Conservation (phyloP, 805 yeast genomes). For the Hanseniaspora meyeri region DNA sequence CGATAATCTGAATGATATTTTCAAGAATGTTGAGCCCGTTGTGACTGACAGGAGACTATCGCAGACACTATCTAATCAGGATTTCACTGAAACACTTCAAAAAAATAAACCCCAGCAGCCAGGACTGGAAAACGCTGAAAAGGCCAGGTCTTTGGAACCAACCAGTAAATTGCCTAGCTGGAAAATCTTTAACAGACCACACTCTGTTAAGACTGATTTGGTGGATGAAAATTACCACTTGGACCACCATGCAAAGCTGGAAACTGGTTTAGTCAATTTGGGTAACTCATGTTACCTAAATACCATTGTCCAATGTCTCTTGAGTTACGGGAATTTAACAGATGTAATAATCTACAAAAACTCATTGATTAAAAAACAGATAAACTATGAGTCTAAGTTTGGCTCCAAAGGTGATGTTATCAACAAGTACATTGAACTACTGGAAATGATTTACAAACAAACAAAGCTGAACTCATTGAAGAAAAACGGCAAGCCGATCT, state of each 20-base stretch:
- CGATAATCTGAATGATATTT: constrained; percentile 10
- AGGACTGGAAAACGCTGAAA: background rate
- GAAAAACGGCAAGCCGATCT: constrained; percentile 28
- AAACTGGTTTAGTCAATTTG: constrained; percentile 54
- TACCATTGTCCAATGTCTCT: constrained; percentile 73
- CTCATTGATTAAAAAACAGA: constrained; percentile 44
- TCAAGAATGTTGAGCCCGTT: constrained; percentile 3
- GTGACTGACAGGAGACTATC: background rate
- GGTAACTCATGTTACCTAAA: constrained; percentile 94
- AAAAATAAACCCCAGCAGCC: background rate
- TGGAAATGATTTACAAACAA: constrained; percentile 41
- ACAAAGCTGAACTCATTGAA: constrained; percentile 14
- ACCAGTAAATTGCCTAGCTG: background rate
- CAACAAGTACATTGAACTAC: constrained; percentile 48
- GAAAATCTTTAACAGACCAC: background rate
- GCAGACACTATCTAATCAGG: background rate
- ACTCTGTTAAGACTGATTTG: constrained; percentile 3
- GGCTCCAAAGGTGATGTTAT: constrained; percentile 78
- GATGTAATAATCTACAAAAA: constrained; percentile 45
- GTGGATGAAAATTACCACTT: constrained; percentile 15
- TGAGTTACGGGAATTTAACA: constrained; percentile 57
- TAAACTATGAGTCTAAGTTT: constrained; percentile 57
- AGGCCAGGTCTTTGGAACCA: background rate
- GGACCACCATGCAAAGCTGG: constrained; percentile 16
- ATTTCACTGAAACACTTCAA: background rate